These are phyloP conservation scores for Nannochloris sp. DNA, from an alignment of 139 green algal species.

Conservation along the genomic window DNA sequence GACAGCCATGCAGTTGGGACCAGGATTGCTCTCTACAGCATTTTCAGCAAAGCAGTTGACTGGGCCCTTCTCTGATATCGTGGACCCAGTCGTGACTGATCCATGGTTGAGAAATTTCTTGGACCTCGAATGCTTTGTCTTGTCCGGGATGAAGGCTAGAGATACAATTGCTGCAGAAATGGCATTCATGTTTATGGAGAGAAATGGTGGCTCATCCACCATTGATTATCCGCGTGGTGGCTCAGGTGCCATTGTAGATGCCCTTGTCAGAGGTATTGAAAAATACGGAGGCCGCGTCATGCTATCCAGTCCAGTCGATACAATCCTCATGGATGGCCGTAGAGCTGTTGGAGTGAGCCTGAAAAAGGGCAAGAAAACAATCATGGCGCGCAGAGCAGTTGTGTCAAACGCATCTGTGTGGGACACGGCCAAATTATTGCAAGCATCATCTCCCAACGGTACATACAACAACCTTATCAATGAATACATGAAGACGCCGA, in stretches of 20 bases:
- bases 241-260: slow-evolving; percentile 67
- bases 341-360: slow-evolving; percentile 41
- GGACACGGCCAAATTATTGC: slow-evolving; percentile 74
- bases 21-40: slow-evolving; percentile 46
- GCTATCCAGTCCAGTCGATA: slow-evolving; percentile 73
- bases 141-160: slow-evolving; percentile 75
- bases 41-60: slow-evolving; percentile 52
- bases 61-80: slow-evolving; percentile 66
- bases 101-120: slow-evolving; percentile 85
- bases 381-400: slow-evolving; percentile 51
- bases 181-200: slow-evolving; percentile 80
- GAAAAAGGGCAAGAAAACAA: neutral
- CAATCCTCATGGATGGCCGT: slow-evolving; percentile 52
- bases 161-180: slow-evolving; percentile 91
- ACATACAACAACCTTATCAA: slow-evolving; percentile 13
- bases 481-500: slow-evolving; percentile 12
- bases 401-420: slow-evolving; percentile 79
- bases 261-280: slow-evolving; percentile 74
- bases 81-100: slow-evolving; percentile 50
- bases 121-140: slow-evolving; percentile 90
- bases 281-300: slow-evolving; percentile 75
- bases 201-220: slow-evolving; percentile 35
- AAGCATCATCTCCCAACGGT: slow-evolving; percentile 46
- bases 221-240: slow-evolving; percentile 90
- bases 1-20: slow-evolving; percentile 68